Conservation (phyloP, 345 rosid genomes). For the Zanthoxylum bungeanum region DNA sequence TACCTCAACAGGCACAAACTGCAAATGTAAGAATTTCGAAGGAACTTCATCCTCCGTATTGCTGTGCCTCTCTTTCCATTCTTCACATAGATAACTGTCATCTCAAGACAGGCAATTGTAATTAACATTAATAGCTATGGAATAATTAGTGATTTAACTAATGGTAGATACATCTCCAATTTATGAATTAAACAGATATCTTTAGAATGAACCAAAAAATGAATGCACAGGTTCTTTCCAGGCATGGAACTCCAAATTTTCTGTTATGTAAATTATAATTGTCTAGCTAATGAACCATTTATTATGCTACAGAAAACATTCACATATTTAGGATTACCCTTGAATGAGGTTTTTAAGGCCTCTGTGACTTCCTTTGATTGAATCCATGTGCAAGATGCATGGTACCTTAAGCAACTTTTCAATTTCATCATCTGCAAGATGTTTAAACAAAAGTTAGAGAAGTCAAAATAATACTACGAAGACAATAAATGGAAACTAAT, state of each 20-base stretch:
- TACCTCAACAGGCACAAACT: slow-evolving; percentile 83
- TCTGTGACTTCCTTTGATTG: slow-evolving; percentile 90
- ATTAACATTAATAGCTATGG: neutral
- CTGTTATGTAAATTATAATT: neutral
- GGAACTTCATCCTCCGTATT: slow-evolving; percentile 39
- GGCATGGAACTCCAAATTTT: neutral
- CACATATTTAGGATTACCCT: slow-evolving; percentile 53
- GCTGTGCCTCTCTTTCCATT: slow-evolving; percentile 80
- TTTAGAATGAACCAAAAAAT: neutral
- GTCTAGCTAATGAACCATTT: neutral
- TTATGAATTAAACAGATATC: neutral
- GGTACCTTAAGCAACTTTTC: slow-evolving; percentile 48
- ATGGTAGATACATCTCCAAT: neutral
- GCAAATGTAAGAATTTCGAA: slow-evolving; percentile 50
- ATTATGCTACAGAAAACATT: neutral
- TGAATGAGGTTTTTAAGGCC: slow-evolving; percentile 83
- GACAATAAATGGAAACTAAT: neutral
- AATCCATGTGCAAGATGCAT: slow-evolving; percentile 93
- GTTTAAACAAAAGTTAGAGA: neutral
- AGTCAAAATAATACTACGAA: slow-evolving; percentile 11
- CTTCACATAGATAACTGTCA: slow-evolving; percentile 81
- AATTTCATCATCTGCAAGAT: slow-evolving; percentile 44
- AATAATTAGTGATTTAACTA: neutral
- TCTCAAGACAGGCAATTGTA: slow-evolving; percentile 11
- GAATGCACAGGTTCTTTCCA: neutral